A percentile compares a stretch with the other conserved stretches of the same genome.
These are phyloP conservation scores for Monosporascus sp. DNA, from an alignment of 2,329 filamentous ascomycete genomes.

Conservation along the genomic window DNA sequence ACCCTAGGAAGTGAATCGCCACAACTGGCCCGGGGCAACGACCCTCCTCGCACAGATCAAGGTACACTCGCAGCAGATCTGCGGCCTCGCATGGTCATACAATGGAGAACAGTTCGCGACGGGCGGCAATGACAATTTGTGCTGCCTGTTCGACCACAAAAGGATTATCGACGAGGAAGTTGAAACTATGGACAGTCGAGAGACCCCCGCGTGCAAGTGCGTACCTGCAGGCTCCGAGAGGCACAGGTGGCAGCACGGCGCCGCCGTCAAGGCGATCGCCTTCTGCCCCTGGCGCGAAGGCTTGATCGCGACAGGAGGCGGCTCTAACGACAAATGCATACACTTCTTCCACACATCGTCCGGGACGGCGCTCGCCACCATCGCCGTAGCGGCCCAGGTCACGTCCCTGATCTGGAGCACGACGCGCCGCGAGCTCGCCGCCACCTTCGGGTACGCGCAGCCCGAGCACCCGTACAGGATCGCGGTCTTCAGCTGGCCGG, in stretches of 20 bases:
- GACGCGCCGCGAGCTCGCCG: slow-evolving; percentile 79
- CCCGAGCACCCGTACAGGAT: slow-evolving; percentile 86
- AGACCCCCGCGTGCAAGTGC: slow-evolving; percentile 24
- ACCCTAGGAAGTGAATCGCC: slow-evolving; percentile 53
- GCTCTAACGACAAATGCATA: slow-evolving; percentile 90
- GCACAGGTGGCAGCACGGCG: slow-evolving; percentile 72
- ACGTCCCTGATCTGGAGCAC: slow-evolving; percentile 89
- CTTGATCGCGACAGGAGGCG: slow-evolving; percentile 84
- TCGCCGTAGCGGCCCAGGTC: slow-evolving; percentile 88
- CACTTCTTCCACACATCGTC: slow-evolving; percentile 90
- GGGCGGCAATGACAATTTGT: slow-evolving; percentile 88
- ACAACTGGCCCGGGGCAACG: slow-evolving; percentile 73
- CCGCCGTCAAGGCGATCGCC: slow-evolving; percentile 92
- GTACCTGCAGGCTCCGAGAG: slow-evolving; percentile 54
- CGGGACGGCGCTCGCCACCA: slow-evolving; percentile 79
- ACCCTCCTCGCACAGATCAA: slow-evolving; percentile 70
- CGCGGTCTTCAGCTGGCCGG: slow-evolving; percentile 91
- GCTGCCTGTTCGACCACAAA: slow-evolving; percentile 70
- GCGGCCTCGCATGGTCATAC: slow-evolving; percentile 81
- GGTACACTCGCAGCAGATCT: slow-evolving; percentile 84
- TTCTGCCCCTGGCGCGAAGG: slow-evolving; percentile 93
- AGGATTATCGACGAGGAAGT: slow-evolving; percentile 39
- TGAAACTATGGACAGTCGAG: neutral
- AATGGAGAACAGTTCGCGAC: slow-evolving; percentile 75
- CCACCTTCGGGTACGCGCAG: slow-evolving; percentile 89